These are phyloP conservation scores for Arachis stenosperma DNA, from an alignment of 306 rosid species.

Conservation along the genomic window DNA sequence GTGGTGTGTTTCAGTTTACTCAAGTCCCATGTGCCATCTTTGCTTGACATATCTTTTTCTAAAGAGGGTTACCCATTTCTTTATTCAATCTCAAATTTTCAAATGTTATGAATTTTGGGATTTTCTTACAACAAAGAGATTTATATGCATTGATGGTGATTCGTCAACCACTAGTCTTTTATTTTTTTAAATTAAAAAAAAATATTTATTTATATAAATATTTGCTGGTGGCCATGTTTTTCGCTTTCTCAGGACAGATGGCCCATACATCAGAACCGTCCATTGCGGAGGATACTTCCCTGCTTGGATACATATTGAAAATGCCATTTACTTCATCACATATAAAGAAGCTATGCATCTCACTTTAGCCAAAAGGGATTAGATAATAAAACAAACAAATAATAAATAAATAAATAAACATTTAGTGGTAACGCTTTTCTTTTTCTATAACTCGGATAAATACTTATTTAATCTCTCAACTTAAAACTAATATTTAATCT, in stretches of 20 bases:
- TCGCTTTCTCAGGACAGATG: slow-evolving; percentile 36
- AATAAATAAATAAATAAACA: too few relatives aligned
- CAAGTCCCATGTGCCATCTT: slow-evolving; percentile 77
- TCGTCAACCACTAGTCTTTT: slow-evolving; percentile 66
- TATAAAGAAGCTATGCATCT: background rate
- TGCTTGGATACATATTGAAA: slow-evolving; percentile 22
- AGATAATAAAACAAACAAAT: background rate
- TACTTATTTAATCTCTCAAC: too few relatives aligned
- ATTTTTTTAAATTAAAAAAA: too few relatives aligned
- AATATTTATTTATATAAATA: background rate
- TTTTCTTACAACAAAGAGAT: slow-evolving; percentile 44
- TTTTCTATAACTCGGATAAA: too few relatives aligned
- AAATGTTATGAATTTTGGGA: slow-evolving; percentile 41
- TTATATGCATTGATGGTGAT: slow-evolving; percentile 68
- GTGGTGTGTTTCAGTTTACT: slow-evolving; percentile 62
- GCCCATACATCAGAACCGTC: slow-evolving; percentile 53
- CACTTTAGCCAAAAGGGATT: slow-evolving; percentile 8
- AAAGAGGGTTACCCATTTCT: background rate
- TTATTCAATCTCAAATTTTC: slow-evolving; percentile 26
- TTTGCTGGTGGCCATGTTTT: slow-evolving; percentile 46
- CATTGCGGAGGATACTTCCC: slow-evolving; percentile 49
- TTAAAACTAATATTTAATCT: too few relatives aligned
- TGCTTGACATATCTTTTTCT: slow-evolving; percentile 48
- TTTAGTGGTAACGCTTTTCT: too few relatives aligned
- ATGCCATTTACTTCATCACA: background rate